Evolutionary conservation across 805 yeast genomes (phyloP), one percentile per base, ranked within the genome.

Genomic region (Metschnikowia picachoensis): DNA sequence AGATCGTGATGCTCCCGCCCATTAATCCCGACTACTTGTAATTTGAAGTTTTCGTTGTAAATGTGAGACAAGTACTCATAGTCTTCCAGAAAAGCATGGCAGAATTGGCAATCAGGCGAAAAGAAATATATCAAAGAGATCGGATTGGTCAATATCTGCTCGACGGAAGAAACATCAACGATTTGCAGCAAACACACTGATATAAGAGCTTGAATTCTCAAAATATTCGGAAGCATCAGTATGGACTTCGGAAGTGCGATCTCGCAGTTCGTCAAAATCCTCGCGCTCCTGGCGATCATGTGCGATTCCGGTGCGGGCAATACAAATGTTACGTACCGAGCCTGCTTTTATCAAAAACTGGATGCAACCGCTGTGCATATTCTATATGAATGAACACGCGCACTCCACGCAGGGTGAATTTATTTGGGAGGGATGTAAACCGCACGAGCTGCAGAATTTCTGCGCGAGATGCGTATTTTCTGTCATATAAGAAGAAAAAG

Each of bases 61-160:
- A 79, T 56, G 8, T 65, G 61, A 13, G 70, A 70, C 37, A 82
- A 51, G 4, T 74, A 72, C 25, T 60, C 61, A 40, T 66, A 70
- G 4, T 58, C 59, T 3, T 69, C 67, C 15, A 60, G 59, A 41
- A 72, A 68, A 12, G 50, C 50, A n/a, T 44, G 40, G 48, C 77
- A 72, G 48, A 52, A 66, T 44, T 52, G 52, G 48, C 77, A 72
- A 1, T 56, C 60, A 1, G 69, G 67, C 1, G 77, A 66, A 51
- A 72, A 76, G 54, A 80, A 77, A 53, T 74, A 74, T 13, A 77
- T 68, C 34, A 77, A 61, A 5, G 80, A 68, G 47, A 42, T 30
- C 8, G 56, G 50, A 32, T 44, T 51, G 10, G 38, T 35, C 3
- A 53, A 12, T 8, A 53, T 47, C 14, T 49, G 48, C 8, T 28